A percentile compares a stretch with the other conserved stretches of the same genome.
Evolutionary conservation across 1,284 basidiomycete genomes (phyloP).

Genomic region (Fomitiporia mediterranea): DNA sequence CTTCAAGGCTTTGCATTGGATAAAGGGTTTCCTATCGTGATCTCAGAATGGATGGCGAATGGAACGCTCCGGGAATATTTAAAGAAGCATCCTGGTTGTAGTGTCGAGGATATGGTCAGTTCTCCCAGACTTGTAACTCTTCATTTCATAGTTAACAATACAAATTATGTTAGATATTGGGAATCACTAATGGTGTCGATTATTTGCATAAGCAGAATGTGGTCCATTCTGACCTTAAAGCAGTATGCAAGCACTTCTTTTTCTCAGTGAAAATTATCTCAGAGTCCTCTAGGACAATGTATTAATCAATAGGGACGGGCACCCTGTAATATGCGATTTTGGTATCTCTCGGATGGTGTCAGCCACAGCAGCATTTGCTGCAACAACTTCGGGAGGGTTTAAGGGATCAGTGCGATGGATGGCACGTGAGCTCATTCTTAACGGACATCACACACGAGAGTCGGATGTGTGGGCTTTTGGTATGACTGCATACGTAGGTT

Average conservation of each 20-base stretch:
- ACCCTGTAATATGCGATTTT: conserved; percentile 7
- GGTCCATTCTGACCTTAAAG: conserved; percentile 12
- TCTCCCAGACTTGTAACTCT: no score
- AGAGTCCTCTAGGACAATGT: conserved; percentile 7
- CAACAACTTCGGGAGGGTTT: no score
- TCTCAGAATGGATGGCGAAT: no score
- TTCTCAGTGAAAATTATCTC: no score
- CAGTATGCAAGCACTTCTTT: no score
- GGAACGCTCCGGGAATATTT: no score
- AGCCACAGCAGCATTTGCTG: conserved; percentile 1
- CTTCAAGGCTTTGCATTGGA: no score
- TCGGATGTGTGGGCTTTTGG: conserved; percentile 16
- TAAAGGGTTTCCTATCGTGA: no score
- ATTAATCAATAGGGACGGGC: neutral
- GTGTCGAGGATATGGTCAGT: no score
- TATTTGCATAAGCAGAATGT: conserved; percentile 5
- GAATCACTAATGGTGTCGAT: conserved; percentile 10
- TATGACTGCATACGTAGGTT: conserved; percentile 10
- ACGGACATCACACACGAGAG: neutral
- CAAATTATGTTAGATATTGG: conserved; percentile 5
- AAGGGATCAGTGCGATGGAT: no score
- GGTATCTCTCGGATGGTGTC: neutral
- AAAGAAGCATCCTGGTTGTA: no score
- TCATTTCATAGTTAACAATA: no score
- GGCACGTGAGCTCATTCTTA: neutral